Percentiles rank a stretch among this genome's conserved stretches.
phyloP scores from a whole-genome alignment of 169 alveolate genomes.

The Cryptosporidium tyzzeri region DNA sequence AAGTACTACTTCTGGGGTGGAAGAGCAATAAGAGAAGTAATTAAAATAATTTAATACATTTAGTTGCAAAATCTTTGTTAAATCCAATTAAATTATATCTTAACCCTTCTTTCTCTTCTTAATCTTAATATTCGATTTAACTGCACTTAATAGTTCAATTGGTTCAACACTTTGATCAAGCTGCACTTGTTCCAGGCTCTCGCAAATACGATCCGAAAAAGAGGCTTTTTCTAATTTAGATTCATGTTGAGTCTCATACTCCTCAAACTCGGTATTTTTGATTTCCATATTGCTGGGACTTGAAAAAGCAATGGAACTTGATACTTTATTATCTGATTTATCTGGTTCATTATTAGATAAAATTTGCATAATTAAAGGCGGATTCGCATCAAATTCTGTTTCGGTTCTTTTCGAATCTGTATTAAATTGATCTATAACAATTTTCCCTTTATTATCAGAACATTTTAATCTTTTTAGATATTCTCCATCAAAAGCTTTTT shows the following conservation, averaged over 20 bases:
- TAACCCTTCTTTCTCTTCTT: constrained; percentile 47
- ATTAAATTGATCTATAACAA: background rate
- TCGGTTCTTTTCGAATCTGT: background rate
- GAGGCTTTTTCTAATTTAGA: constrained; percentile 5
- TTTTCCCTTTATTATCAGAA: background rate
- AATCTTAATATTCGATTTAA: constrained; percentile 41
- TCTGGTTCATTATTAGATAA: background rate
- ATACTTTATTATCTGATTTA: background rate
- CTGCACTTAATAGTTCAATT: constrained; percentile 28
- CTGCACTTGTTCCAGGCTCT: constrained; percentile 63
- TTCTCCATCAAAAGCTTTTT: constrained; percentile 9
- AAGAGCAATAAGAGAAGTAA: constrained; percentile 8
- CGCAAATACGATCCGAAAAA: constrained; percentile 44
- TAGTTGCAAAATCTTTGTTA: background rate
- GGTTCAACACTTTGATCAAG: constrained; percentile 24
- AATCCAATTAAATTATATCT: background rate
- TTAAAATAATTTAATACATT: background rate
- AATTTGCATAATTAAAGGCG: constrained; percentile 9
- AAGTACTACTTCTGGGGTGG: constrained; percentile 66
- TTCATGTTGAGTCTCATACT: background rate
- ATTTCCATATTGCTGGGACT: background rate
- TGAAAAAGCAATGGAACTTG: background rate
- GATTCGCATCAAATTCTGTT: background rate
- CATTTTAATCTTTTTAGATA: background rate
- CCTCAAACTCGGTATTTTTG: background rate